phyloP scores from a whole-genome alignment of 495 filamentous ascomycete genomes.

The Parathielavia hyrcaniae region DNA sequence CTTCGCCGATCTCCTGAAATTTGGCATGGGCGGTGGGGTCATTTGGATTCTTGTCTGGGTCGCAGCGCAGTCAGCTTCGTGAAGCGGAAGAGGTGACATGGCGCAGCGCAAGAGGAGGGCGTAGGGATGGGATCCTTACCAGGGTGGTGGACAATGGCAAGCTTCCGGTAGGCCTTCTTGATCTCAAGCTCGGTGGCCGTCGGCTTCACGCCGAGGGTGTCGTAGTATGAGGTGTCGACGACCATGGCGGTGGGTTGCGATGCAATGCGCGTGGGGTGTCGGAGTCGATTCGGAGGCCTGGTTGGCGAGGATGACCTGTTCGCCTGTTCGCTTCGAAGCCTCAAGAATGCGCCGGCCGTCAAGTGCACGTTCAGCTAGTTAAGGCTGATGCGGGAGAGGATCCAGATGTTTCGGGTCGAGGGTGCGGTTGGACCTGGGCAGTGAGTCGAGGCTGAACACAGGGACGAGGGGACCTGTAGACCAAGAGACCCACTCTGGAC shows the following conservation, averaged over 20 bases:
- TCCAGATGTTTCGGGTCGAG: no score
- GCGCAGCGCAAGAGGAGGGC: background rate
- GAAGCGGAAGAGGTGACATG: background rate
- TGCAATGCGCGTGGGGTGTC: background rate
- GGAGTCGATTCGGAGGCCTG: background rate
- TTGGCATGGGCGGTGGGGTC: conserved; percentile 89
- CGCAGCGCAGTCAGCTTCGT: conserved; percentile 14
- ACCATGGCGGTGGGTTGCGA: conserved; percentile 53
- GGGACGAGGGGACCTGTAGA: no score
- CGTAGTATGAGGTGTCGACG: conserved; percentile 83
- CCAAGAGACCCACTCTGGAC: no score
- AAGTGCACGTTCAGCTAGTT: no score
- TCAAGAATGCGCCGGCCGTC: background rate
- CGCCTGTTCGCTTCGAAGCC: background rate
- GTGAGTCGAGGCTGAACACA: no score
- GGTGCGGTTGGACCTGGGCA: no score
- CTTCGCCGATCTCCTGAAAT: conserved; percentile 94
- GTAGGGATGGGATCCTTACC: conserved; percentile 32
- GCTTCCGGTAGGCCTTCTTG: conserved; percentile 98
- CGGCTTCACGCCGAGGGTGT: conserved; percentile 79
- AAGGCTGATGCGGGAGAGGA: no score
- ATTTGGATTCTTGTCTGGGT: conserved; percentile 89
- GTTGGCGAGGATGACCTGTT: background rate
- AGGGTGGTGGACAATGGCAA: conserved; percentile 71
- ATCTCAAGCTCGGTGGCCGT: conserved; percentile 92